phyloP scores from a whole-genome alignment of 1,284 basidiomycete genomes.

The Pterulicium gracile region DNA sequence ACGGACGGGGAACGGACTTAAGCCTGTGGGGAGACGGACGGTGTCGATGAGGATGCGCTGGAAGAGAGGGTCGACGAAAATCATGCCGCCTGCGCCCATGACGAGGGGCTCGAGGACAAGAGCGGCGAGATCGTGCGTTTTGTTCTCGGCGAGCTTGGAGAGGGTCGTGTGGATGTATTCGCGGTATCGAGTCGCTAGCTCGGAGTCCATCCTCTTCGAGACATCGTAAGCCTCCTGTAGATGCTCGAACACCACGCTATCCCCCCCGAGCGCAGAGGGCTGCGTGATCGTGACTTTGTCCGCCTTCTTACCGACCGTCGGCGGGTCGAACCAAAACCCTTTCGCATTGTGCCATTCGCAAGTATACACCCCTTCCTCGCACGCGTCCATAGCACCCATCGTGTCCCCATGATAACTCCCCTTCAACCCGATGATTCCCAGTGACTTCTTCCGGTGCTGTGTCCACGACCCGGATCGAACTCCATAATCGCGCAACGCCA shows the following conservation, averaged over 20 bases:
- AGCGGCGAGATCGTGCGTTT: slow-evolving; percentile 44
- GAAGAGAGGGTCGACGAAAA: slow-evolving; percentile 96
- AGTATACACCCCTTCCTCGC: slow-evolving; percentile 83
- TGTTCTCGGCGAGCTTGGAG: slow-evolving; percentile 31
- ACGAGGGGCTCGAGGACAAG: slow-evolving; percentile 88
- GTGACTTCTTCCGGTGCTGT: slow-evolving; percentile 34
- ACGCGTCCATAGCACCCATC: slow-evolving; percentile 96
- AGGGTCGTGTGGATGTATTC: slow-evolving; percentile 48
- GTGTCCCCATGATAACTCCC: slow-evolving; percentile 98
- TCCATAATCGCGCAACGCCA: slow-evolving; percentile 78
- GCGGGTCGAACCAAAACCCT: slow-evolving; percentile 91
- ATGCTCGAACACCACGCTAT: slow-evolving; percentile 14
- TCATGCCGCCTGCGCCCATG: slow-evolving; percentile 95
- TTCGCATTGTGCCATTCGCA: slow-evolving; percentile 95
- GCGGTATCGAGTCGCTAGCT: slow-evolving; percentile 60
- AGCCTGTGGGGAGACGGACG: slow-evolving; percentile 46
- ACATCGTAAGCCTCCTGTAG: slow-evolving; percentile 60
- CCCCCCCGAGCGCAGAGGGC: slow-evolving; percentile 37
- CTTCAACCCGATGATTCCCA: slow-evolving; percentile 81
- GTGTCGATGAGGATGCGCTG: slow-evolving; percentile 82
- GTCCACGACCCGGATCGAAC: slow-evolving; percentile 27
- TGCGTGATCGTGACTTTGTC: slow-evolving; percentile 52
- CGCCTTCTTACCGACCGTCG: slow-evolving; percentile 59
- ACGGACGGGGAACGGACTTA: slow-evolving; percentile 11
- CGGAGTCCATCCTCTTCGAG: slow-evolving; percentile 42